Conservation (phyloP, 768 basidiomycete species). For the Suillus alpinus region DNA sequence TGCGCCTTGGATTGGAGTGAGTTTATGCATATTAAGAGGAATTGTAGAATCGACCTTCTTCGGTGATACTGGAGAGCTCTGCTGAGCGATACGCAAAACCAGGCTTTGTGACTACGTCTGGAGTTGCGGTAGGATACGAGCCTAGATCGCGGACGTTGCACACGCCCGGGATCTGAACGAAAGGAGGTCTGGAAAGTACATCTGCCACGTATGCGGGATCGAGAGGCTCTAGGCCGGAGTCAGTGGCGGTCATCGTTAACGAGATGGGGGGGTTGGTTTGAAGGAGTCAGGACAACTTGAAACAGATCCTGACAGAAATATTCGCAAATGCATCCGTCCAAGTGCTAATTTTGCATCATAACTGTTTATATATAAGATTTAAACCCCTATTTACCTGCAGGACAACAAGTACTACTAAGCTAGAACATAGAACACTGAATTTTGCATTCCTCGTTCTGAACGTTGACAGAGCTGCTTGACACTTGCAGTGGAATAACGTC, state of each 20-base stretch:
- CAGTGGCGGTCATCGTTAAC: conserved; percentile 18
- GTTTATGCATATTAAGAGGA: neutral
- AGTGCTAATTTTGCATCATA: neutral
- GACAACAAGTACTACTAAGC: neutral
- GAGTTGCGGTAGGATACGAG: conserved; percentile 47
- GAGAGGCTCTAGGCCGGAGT: conserved; percentile 51
- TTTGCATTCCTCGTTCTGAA: neutral
- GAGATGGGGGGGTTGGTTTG: neutral
- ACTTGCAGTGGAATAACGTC: too few species aligned
- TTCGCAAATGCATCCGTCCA: neutral
- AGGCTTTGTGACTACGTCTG: conserved; percentile 55
- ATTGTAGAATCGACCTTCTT: conserved; percentile 50
- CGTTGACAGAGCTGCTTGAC: neutral
- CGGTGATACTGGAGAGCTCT: conserved; percentile 68
- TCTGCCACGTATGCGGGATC: conserved; percentile 65
- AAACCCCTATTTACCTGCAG: neutral
- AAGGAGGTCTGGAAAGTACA: conserved; percentile 66
- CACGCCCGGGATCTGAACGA: conserved; percentile 69
- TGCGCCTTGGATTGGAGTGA: conserved; percentile 45
- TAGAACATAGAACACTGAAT: neutral
- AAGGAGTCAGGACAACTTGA: neutral
- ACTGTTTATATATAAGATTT: neutral
- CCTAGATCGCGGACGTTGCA: conserved; percentile 77
- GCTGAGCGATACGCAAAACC: conserved; percentile 64
- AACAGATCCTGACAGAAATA: neutral